phyloP scores from a whole-genome alignment of 768 basidiomycete genomes.

The Boletus rex-veris region DNA sequence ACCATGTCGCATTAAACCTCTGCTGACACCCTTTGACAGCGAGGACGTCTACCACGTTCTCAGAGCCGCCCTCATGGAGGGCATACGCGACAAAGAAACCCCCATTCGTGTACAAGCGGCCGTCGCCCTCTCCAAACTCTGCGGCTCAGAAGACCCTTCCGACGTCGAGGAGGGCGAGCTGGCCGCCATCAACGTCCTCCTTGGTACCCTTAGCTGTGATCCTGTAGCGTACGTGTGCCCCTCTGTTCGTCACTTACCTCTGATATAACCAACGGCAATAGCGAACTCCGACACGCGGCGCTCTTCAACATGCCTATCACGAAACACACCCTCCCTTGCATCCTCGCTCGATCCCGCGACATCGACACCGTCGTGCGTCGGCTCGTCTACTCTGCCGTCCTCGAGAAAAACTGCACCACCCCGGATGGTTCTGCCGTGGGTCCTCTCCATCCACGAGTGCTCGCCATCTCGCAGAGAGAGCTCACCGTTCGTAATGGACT shows the following conservation, averaged over 20 bases:
- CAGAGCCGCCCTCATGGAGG: conserved; percentile 60
- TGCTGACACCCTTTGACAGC: too few species aligned
- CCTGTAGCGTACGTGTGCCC: conserved; percentile 60
- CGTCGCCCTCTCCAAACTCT: conserved; percentile 74
- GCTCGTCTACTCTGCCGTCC: conserved; percentile 60
- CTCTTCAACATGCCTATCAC: conserved; percentile 68
- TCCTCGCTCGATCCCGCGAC: conserved; percentile 79
- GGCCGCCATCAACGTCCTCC: conserved; percentile 55
- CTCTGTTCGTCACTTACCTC: not conserved
- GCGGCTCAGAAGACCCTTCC: conserved; percentile 60
- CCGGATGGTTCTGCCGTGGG: conserved; percentile 40
- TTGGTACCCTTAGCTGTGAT: conserved; percentile 68
- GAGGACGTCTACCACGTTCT: conserved; percentile 66
- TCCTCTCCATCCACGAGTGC: conserved; percentile 56
- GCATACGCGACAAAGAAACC: conserved; percentile 76
- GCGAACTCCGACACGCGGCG: conserved; percentile 83
- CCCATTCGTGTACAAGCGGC: conserved; percentile 76
- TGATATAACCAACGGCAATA: conserved; percentile 27
- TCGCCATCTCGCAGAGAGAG: conserved; percentile 73
- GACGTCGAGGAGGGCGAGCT: conserved; percentile 48
- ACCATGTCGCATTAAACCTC: too few species aligned
- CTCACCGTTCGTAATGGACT: conserved; percentile 77
- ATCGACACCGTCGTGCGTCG: conserved; percentile 72
- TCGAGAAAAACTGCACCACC: conserved; percentile 42
- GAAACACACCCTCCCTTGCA: conserved; percentile 51